Conservation (phyloP, 2,329 filamentous ascomycete genomes). For the Colletotrichum eremochloae region DNA sequence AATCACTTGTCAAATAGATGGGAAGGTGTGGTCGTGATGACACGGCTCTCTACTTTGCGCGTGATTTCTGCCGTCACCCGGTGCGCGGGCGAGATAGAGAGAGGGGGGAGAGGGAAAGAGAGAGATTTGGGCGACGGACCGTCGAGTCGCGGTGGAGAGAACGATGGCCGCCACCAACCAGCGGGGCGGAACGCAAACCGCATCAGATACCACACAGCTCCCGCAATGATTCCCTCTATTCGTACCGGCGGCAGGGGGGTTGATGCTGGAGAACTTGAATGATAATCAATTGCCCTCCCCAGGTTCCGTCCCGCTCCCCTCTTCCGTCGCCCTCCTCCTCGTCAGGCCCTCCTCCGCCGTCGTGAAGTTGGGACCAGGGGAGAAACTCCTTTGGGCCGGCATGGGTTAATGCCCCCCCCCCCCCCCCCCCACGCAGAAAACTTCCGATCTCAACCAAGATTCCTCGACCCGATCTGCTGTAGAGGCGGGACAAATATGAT, state of each 20-base stretch:
- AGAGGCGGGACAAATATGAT: constrained; percentile 1
- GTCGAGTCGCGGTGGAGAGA: background rate
- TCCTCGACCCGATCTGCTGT: constrained; percentile 27
- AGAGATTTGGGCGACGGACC: no score
- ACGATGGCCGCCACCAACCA: background rate
- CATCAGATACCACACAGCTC: background rate
- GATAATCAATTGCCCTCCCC: background rate
- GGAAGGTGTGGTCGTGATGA: background rate
- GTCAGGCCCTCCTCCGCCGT: background rate
- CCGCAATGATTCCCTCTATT: background rate
- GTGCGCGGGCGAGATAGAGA: background rate
- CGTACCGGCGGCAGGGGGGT: background rate
- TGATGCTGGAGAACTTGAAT: background rate
- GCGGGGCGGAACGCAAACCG: constrained; percentile 16
- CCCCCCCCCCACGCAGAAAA: constrained; percentile 2
- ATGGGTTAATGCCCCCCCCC: background rate
- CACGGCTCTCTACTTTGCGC: background rate
- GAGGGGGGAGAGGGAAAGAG: no score
- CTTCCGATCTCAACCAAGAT: constrained; percentile 3
- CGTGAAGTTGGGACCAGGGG: background rate
- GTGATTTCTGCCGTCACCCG: background rate
- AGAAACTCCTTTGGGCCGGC: background rate
- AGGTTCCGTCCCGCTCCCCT: background rate
- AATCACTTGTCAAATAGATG: background rate
- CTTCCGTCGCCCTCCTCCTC: no score